Evolutionary conservation across 257 asterid species (phyloP), one percentile per base, ranked within the genome.

Genomic region (Fraxinus pennsylvanica): DNA sequence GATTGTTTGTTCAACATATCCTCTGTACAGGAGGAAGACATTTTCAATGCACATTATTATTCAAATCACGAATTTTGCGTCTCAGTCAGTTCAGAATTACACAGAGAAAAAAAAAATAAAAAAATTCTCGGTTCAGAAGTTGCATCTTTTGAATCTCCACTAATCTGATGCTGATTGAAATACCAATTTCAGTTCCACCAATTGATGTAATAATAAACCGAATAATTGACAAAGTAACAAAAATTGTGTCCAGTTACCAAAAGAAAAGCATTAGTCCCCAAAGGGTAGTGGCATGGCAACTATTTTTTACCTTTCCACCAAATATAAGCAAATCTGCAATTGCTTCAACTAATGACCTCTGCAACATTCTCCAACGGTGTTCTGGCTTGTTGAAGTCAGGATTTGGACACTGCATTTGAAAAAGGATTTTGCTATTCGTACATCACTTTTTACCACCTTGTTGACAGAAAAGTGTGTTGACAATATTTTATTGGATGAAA

Each of bases 361-460:
- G 99, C 85, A 93, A 77, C 98, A 93, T 91, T 81, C 96, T 87
- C 98, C 98, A 91, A 29, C 98, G 90, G 71, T 90, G 78, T 73
- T 88, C 93, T 81, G 96, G 90, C 76, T 83, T 90, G 88, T 91
- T 91, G 88, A 95, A 95, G 85, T 95, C 98, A 13, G 99, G 99
- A 87, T 95, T 95, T 12, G 99, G 99, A 81, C 99, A 95, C 99
- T 95, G 92, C 82, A 76, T 82, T 63, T 52, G 79, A 17, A 66
- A 80, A 29, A 33, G 2, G 36, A 33, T 33, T 33, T 33, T 33
- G 36, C 36, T 4, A 33, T 33, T 33, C 4, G 0, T 33, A 33
- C 36, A 4, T 33, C 6, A 33, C 36, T 33, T 33, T 33, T 33
- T 33, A 33, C 6, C 6, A 33, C 36, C 36, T 4, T 33, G 36